These are phyloP conservation scores for Podaxis carcinomalis DNA, from an alignment of 768 basidiomycete species.

Conservation along the genomic window DNA sequence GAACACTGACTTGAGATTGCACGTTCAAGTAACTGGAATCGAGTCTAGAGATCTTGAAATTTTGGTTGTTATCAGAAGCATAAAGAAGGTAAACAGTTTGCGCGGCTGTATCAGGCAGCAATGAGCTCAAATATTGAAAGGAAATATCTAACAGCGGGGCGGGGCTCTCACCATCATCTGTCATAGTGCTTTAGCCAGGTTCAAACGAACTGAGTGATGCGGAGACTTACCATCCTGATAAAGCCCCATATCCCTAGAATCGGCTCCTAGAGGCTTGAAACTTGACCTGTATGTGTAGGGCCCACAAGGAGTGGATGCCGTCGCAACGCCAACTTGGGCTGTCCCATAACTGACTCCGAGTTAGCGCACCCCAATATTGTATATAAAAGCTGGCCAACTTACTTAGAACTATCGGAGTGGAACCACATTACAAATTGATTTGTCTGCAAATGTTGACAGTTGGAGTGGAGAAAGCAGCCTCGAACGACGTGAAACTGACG, in stretches of 20 bases:
- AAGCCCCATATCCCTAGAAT: slow-evolving; percentile 57
- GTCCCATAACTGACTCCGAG: slow-evolving; percentile 46
- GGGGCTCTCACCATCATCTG: slow-evolving; percentile 35
- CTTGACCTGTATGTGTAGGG: slow-evolving; percentile 54
- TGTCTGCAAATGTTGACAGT: slow-evolving; percentile 30
- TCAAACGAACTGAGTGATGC: background rate
- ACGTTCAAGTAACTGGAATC: slow-evolving; percentile 60
- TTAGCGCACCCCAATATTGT: background rate
- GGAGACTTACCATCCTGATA: slow-evolving; percentile 45
- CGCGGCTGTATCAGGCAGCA: slow-evolving; percentile 24
- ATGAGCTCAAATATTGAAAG: background rate
- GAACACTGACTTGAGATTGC: slow-evolving; percentile 37
- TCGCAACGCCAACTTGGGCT: slow-evolving; percentile 61
- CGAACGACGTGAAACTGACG: slow-evolving; percentile 22
- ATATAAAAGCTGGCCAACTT: slow-evolving; percentile 10
- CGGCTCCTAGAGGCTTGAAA: slow-evolving; percentile 52
- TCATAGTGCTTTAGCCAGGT: slow-evolving; percentile 1
- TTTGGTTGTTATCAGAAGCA: slow-evolving; percentile 65
- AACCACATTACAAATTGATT: slow-evolving; percentile 71
- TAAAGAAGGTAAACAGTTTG: slow-evolving; percentile 56
- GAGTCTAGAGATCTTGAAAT: slow-evolving; percentile 59
- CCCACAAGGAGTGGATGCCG: slow-evolving; percentile 53
- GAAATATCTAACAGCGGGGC: background rate
- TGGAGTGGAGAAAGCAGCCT: background rate
- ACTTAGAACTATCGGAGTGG: slow-evolving; percentile 61